phyloP scores from a whole-genome alignment of 257 asterid genomes.

The Solanum okadae region DNA sequence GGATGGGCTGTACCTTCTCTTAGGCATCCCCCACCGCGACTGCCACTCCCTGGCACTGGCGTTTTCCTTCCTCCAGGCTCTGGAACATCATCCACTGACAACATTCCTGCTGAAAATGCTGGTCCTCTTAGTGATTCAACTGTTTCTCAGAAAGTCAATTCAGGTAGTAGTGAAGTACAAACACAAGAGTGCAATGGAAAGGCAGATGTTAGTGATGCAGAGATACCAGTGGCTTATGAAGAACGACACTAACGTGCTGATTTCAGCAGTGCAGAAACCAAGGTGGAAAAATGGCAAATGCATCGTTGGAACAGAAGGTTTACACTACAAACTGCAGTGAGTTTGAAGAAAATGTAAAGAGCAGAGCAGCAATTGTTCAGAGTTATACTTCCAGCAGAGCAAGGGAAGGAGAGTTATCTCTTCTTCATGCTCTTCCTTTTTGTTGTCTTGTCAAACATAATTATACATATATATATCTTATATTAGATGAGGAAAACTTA shows the following conservation, averaged over 20 bases:
- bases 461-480: neutral
- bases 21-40: constrained; percentile 49
- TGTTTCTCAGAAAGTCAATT: constrained; percentile 4
- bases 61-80: constrained; percentile 78
- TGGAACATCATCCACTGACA: constrained; percentile 16
- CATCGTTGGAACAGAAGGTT: neutral
- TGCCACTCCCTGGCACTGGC: constrained; percentile 79
- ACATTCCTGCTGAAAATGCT: constrained; percentile 2
- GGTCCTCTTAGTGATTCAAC: constrained; percentile 15
- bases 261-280: neutral
- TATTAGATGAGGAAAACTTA: constrained; percentile 4
- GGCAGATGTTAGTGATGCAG: constrained; percentile 10
- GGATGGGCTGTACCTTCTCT: constrained; percentile 48
- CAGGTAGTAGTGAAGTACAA: neutral
- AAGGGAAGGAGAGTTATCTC: neutral
- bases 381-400: constrained; percentile 12
- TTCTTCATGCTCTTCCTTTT: constrained; percentile 22
- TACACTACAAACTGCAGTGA: constrained; percentile 31
- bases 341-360: constrained; percentile 55
- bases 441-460: constrained; percentile 16
- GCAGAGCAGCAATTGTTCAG: constrained; percentile 40
- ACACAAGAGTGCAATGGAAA: constrained; percentile 34
- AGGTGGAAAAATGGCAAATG: neutral
- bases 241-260: constrained; percentile 16
- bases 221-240: constrained; percentile 12